These are phyloP conservation scores for Linnemannia schmuckeri DNA, from an alignment of 192 early-diverging fungal species.

Conservation along the genomic window DNA sequence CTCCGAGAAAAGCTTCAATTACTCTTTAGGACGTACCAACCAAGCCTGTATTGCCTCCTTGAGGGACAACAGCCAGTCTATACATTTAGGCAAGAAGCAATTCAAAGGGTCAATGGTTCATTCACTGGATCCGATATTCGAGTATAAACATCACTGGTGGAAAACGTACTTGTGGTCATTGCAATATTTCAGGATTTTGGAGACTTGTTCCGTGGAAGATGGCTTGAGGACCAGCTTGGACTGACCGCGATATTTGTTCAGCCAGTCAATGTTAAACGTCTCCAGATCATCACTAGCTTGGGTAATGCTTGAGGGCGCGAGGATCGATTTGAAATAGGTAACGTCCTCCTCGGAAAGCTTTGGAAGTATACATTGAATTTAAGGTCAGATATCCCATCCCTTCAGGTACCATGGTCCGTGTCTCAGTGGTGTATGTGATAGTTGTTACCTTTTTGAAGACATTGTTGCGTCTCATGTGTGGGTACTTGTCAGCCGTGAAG, in stretches of 20 bases:
- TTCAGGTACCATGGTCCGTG: too few relatives aligned
- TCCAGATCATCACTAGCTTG: conserved; percentile 72
- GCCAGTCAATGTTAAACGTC: conserved; percentile 91
- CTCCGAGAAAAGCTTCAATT: neutral
- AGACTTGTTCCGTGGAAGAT: conserved; percentile 87
- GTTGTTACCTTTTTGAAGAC: conserved; percentile 57
- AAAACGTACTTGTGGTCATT: conserved; percentile 68
- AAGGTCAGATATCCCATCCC: too few relatives aligned
- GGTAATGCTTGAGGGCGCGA: conserved; percentile 58
- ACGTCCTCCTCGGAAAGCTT: conserved; percentile 73
- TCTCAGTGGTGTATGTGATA: neutral
- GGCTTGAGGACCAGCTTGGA: conserved; percentile 89
- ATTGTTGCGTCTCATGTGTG: conserved; percentile 52
- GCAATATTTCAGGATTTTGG: conserved; percentile 89
- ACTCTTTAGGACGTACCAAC: conserved; percentile 68
- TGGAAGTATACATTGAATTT: neutral
- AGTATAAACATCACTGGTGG: neutral
- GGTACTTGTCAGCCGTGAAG: conserved; percentile 60
- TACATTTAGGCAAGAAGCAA: neutral
- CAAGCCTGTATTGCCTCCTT: conserved; percentile 98
- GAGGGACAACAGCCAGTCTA: conserved; percentile 92
- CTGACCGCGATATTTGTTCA: conserved; percentile 92
- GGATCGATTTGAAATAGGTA: conserved; percentile 68
- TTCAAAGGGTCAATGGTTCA: neutral
- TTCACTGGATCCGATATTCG: neutral